These are phyloP conservation scores for Hirschfeldia incana DNA, from an alignment of 345 rosid species.

Conservation along the genomic window DNA sequence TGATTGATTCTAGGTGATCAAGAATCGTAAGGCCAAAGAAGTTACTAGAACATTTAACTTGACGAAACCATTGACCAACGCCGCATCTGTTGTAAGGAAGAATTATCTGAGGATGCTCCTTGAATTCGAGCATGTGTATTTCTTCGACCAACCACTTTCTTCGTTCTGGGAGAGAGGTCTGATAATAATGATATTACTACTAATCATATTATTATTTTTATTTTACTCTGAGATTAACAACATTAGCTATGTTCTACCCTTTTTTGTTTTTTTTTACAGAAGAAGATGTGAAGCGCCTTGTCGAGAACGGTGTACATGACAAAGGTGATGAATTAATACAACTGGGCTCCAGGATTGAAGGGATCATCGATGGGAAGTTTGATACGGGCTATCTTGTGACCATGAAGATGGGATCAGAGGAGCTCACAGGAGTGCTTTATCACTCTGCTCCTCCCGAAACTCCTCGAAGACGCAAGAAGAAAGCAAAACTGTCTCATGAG, in stretches of 20 bases:
- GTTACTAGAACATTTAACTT: slow-evolving; percentile 61
- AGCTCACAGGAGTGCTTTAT: slow-evolving; percentile 68
- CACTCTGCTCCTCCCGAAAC: slow-evolving; percentile 46
- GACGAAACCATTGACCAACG: slow-evolving; percentile 73
- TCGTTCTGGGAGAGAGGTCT: slow-evolving; percentile 13
- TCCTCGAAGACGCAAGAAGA: slow-evolving; percentile 11
- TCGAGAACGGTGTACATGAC: background rate
- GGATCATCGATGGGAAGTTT: slow-evolving; percentile 72
- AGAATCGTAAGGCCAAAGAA: slow-evolving; percentile 75
- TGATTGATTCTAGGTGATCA: slow-evolving; percentile 50
- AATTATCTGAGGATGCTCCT: slow-evolving; percentile 60
- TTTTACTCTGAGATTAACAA: background rate
- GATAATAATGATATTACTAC: background rate
- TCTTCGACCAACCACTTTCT: slow-evolving; percentile 46
- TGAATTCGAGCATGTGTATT: slow-evolving; percentile 79
- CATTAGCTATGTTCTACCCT: background rate
- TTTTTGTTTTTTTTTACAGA: background rate
- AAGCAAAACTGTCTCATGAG: background rate
- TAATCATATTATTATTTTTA: background rate
- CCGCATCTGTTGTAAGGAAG: slow-evolving; percentile 63
- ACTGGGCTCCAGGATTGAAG: slow-evolving; percentile 53
- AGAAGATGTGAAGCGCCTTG: background rate
- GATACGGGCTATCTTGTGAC: slow-evolving; percentile 67
- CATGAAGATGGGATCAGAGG: slow-evolving; percentile 51
- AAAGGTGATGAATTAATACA: slow-evolving; percentile 29